Base-by-base conservation (phyloP, 2,329 filamentous ascomycete genomes). In the Seiridium unicorne region DNA sequence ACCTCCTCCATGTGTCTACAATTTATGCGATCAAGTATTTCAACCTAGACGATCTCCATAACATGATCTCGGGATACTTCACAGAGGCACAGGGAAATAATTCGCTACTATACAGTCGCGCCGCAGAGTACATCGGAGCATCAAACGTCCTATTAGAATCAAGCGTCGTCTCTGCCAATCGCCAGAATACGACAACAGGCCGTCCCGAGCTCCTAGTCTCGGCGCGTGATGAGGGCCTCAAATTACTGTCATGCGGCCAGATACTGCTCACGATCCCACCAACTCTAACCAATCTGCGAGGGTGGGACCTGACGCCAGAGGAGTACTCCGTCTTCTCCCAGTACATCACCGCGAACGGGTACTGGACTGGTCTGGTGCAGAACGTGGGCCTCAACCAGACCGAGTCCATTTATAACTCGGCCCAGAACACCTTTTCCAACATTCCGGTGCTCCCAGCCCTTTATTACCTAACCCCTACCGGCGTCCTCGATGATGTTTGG, bases 21-120 rank as follows among this genome's bases (percentile, higher is more conserved):
- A 46, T 79, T 4, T 76, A 77, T 61, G 63, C 75, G 34, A 64
- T 77, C 42, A 73, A 76, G 55, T 64, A 61, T 51, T 64, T 70
- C 38, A 62, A 55, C 54, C 44, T 51, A 3, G 13, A 48, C 9
- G 51, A 60, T 42, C 36, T 60, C 18, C 53, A 38, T 13, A 40
- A 40, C 32, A 44, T 56, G 7, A 26, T 38, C 13, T 5, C 47
- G 3, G 59, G 59, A n/a, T 57, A 49, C 47, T 7, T 57, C 6
- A 44, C 42, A 36, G 35, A 51, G 2, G 53, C 47, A 5, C 9
- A 34, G 11, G 51, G 56, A 49, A 36, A 54, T 34, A 59, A 54
- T 48, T 49, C 47, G 40, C 46, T 48, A 35, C 53, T 55, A 31
- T 59, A 59, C 44, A 10, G 40, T 40, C 44, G 38, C 40, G 57